Percentiles rank a stretch among this genome's conserved stretches.
Conservation (phyloP, 495 filamentous ascomycete species). For the Pseudoneurospora amorphoporcata region DNA sequence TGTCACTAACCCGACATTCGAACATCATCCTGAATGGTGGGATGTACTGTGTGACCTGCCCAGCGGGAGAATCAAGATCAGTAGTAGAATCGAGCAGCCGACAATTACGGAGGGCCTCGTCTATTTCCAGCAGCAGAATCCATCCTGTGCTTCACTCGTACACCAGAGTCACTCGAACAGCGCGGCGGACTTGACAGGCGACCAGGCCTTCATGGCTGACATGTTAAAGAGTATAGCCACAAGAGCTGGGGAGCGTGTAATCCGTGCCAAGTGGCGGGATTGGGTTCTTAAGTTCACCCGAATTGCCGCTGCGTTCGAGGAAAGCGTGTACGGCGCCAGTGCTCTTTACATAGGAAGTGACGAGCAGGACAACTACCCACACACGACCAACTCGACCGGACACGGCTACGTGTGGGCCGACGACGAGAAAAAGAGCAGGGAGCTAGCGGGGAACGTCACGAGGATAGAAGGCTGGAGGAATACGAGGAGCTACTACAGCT, state of each 20-base stretch:
- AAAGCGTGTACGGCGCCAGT: slow-evolving; percentile 82
- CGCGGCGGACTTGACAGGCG: slow-evolving; percentile 64
- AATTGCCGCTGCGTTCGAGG: slow-evolving; percentile 88
- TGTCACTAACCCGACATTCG: slow-evolving; percentile 94
- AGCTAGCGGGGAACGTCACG: slow-evolving; percentile 79
- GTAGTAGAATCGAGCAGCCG: slow-evolving; percentile 63
- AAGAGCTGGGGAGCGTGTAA: slow-evolving; percentile 79
- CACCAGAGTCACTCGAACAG: slow-evolving; percentile 25
- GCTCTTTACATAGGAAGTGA: slow-evolving; percentile 82
- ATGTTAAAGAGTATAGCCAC: slow-evolving; percentile 72
- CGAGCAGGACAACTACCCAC: slow-evolving; percentile 38
- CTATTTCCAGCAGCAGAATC: slow-evolving; percentile 77
- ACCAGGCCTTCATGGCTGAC: slow-evolving; percentile 79
- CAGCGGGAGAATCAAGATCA: slow-evolving; percentile 89
- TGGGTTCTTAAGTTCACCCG: slow-evolving; percentile 88
- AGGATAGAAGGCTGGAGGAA: slow-evolving; percentile 94
- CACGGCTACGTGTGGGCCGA: slow-evolving; percentile 96
- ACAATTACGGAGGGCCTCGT: slow-evolving; percentile 69
- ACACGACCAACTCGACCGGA: slow-evolving; percentile 37
- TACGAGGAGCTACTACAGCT: slow-evolving; percentile 89
- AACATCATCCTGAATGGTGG: slow-evolving; percentile 95
- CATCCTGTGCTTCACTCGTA: slow-evolving; percentile 39
- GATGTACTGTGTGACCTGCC: slow-evolving; percentile 91
- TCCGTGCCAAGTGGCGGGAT: slow-evolving; percentile 80
- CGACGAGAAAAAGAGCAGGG: slow-evolving; percentile 65